These are phyloP conservation scores for Exserohilum turcica DNA, from an alignment of 2,329 filamentous ascomycete species.

Conservation along the genomic window DNA sequence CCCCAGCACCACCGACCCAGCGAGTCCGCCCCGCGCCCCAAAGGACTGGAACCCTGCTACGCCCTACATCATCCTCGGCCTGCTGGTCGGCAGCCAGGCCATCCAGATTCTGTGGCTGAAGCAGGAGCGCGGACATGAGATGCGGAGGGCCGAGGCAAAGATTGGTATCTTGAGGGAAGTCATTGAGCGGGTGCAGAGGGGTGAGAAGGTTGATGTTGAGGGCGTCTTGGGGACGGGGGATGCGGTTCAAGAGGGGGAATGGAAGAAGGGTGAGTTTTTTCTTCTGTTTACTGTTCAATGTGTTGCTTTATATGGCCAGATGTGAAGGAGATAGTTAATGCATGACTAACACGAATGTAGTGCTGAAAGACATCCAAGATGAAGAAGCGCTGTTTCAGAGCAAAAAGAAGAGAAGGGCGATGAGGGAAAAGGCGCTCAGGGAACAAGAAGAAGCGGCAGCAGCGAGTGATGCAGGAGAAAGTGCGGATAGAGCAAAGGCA, in stretches of 20 bases:
- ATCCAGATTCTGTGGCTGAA: conserved; percentile 88
- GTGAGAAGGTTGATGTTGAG: conserved; percentile 70
- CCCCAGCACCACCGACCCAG: too few relatives aligned
- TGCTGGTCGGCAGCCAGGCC: conserved; percentile 91
- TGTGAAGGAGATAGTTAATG: too few relatives aligned
- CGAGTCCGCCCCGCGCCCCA: conserved; percentile 11
- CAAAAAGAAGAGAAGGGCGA: conserved; percentile 43
- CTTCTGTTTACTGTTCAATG: neutral
- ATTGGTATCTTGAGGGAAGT: conserved; percentile 77
- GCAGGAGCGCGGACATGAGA: conserved; percentile 74
- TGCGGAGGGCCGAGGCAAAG: conserved; percentile 76
- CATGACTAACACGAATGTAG: conserved; percentile 50
- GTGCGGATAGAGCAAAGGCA: conserved; percentile 41
- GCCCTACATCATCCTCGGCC: conserved; percentile 67
- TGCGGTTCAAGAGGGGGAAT: conserved; percentile 74
- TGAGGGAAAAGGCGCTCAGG: conserved; percentile 25
- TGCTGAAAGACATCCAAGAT: conserved; percentile 68
- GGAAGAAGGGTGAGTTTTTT: conserved; percentile 74
- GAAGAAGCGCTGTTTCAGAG: conserved; percentile 62
- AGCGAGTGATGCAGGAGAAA: conserved; percentile 31
- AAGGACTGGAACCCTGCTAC: conserved; percentile 63
- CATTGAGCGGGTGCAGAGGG: conserved; percentile 55
- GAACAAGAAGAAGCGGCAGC: conserved; percentile 6
- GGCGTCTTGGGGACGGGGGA: conserved; percentile 79
- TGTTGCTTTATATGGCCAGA: too few relatives aligned